phyloP scores from a whole-genome alignment of 2,329 filamentous ascomycete species.

The Claviceps sp. region DNA sequence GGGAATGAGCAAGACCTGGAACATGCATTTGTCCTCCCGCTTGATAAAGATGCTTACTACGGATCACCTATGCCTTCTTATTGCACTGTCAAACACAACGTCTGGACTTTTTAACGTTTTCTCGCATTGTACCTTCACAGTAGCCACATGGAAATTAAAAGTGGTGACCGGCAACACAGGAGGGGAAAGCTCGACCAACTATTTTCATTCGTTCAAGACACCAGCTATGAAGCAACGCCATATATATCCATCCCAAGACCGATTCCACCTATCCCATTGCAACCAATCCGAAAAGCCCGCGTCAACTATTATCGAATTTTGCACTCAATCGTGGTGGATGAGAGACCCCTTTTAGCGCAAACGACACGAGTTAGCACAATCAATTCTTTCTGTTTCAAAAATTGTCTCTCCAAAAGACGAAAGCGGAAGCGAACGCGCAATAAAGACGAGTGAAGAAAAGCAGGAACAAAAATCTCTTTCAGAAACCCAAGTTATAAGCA shows the following conservation, averaged over 20 bases:
- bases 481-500: slow-evolving; percentile 35
- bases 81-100: no score
- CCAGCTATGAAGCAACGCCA: neutral
- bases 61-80: no score
- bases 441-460: neutral
- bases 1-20: no score
- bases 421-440: neutral
- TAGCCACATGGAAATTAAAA: no score
- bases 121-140: no score
- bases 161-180: neutral
- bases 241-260: neutral
- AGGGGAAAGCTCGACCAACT: neutral
- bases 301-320: neutral
- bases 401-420: neutral
- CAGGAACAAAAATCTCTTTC: slow-evolving; percentile 18
- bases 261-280: neutral
- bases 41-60: no score
- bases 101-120: no score
- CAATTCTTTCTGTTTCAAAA: neutral
- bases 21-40: no score
- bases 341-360: neutral
- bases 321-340: neutral
- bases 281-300: neutral
- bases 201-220: no score
- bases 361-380: neutral